Base-by-base conservation (phyloP, 768 basidiomycete species). In the Phlegmacium glaucopus region DNA sequence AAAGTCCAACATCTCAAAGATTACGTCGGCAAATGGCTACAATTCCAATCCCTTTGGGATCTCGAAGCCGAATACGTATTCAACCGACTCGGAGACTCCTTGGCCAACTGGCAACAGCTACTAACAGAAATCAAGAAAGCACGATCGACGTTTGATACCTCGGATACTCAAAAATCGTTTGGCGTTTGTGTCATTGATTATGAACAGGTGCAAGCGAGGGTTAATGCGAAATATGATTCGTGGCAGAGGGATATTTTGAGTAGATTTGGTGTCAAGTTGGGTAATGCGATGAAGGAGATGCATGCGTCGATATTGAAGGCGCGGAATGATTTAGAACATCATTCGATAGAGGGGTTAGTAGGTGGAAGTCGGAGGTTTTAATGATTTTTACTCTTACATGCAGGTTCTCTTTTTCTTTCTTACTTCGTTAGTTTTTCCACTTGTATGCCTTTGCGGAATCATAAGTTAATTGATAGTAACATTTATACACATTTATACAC, bases 1-100 rank as follows among this genome's bases (percentile, higher is more conserved):
- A 96, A 96, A 67, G 84, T 94, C 12, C 85, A 87, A 48, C 83
- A 90, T 51, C 77, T 99, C 45, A 85, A 79, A 56, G 85, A 87
- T 39, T 99, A 99, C 66, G 93, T 97, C 42, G 90, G 78, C 49
- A 96, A 96, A 71, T 99, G 96, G 96, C 80, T 98, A 0, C 94
- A 95, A 60, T 98, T 99, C 79, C 96, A 98, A 67, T 95, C 95
- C 0, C 76, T 98, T 0, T 98, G 95, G 96, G 96, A 99, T 63
- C 82, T 98, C 35, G 94, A 98, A 67, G 81, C 94, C 25, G 95
- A 98, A 76, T 88, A 90, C 61, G 94, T 99, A 29, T 98, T 96
- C 76, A 85, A 85, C 58, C 87, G 90, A 0, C 85, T 99, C 6
- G 96, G 96, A 8, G 95, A 99, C 66, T 90, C 90, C 10, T 81